Percentiles rank a stretch among this genome's conserved stretches.
phyloP scores from a whole-genome alignment of 768 basidiomycete species.

The Podaxis pistillaris region DNA sequence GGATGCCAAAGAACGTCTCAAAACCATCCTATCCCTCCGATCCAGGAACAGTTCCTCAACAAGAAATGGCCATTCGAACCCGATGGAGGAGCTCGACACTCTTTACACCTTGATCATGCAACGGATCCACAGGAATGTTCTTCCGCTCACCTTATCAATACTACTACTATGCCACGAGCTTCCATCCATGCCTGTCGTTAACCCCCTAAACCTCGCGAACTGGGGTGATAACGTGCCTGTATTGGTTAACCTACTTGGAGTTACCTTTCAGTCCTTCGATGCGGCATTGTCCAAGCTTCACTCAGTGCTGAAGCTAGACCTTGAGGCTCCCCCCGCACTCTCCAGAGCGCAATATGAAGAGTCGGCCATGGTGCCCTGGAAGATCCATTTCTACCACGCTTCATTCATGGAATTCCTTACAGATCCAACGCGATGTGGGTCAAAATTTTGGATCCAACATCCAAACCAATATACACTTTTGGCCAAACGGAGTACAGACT shows the following conservation, averaged over 20 bases:
- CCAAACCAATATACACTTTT: background rate
- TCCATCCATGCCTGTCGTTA: background rate
- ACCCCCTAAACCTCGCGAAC: background rate
- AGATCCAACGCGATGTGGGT: background rate
- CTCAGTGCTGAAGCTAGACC: background rate
- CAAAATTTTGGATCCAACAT: background rate
- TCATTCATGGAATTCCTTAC: background rate
- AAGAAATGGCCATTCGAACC: background rate
- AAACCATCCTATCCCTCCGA: background rate
- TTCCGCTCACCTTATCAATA: background rate
- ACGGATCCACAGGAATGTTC: background rate
- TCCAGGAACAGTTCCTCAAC: no score
- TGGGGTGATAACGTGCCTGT: background rate
- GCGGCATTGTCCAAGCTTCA: background rate
- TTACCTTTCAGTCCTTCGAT: background rate
- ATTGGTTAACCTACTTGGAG: background rate
- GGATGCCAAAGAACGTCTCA: background rate
- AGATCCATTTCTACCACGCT: background rate
- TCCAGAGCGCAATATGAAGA: background rate
- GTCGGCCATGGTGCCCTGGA: background rate
- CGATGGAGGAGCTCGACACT: background rate
- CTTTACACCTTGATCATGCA: conserved; percentile 5
- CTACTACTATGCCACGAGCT: background rate
- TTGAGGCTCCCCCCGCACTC: background rate
- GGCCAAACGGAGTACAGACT: background rate